These are phyloP conservation scores for Lophiotrema nucula DNA, from an alignment of 495 filamentous ascomycete species.

Conservation along the genomic window DNA sequence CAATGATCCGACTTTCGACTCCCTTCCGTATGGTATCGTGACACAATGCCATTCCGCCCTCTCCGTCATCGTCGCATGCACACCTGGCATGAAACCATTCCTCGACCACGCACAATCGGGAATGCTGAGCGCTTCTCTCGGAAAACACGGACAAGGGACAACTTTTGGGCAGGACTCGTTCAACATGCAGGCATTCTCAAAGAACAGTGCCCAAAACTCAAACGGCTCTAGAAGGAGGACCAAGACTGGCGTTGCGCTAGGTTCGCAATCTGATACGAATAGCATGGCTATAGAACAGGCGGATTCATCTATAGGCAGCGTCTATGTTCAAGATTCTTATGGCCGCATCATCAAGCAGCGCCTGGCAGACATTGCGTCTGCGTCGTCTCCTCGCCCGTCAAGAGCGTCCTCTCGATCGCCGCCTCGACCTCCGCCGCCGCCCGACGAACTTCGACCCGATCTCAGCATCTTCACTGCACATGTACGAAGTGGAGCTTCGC, in stretches of 20 bases:
- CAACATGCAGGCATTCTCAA: conserved; percentile 15
- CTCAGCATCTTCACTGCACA: neutral
- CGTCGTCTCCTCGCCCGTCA: neutral
- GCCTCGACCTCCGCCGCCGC: neutral
- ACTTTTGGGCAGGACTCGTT: conserved; percentile 10
- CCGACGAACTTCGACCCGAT: conserved; percentile 14
- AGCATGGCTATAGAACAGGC: no score
- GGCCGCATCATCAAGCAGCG: neutral
- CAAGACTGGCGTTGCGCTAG: no score
- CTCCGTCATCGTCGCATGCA: conserved; percentile 20
- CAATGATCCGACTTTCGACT: conserved; percentile 10
- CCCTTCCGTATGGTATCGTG: conserved; percentile 9
- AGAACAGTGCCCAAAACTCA: conserved; percentile 1
- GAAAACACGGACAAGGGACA: conserved; percentile 4
- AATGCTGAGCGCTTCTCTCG: conserved; percentile 12
- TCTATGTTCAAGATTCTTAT: neutral
- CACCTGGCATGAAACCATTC: conserved; percentile 14
- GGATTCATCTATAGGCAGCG: no score
- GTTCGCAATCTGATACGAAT: no score
- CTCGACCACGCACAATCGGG: conserved; percentile 10
- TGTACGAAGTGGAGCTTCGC: neutral
- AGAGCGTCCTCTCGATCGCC: neutral
- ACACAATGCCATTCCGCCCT: conserved; percentile 23
- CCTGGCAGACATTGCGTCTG: neutral
- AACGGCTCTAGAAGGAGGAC: no score